phyloP scores from a whole-genome alignment of 2,329 filamentous ascomycete genomes.

The Ustilaginoidea virens region DNA sequence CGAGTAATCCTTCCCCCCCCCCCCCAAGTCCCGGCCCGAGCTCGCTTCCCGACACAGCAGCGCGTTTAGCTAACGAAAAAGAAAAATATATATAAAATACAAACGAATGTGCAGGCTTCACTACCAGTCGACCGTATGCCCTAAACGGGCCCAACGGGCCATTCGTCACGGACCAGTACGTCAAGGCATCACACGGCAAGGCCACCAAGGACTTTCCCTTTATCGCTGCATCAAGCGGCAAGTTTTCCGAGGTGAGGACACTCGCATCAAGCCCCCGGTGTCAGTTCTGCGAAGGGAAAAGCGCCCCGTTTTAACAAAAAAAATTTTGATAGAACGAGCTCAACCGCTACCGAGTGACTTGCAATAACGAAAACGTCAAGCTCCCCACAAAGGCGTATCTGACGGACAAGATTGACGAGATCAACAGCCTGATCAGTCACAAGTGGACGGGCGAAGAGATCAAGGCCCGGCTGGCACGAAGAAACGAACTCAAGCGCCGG shows the following conservation, averaged over 20 bases:
- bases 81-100: too few species aligned
- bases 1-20: too few species aligned
- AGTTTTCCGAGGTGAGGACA: constrained; percentile 58
- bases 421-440: constrained; percentile 65
- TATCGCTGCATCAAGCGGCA: constrained; percentile 72
- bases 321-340: constrained; percentile 47
- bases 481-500: constrained; percentile 50
- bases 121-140: constrained; percentile 66
- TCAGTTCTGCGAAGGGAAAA: neutral
- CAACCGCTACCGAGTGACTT: constrained; percentile 62
- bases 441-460: constrained; percentile 74
- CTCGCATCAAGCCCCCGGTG: too few species aligned
- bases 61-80: neutral
- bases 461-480: constrained; percentile 59
- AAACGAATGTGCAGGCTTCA: constrained; percentile 43
- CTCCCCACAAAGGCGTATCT: constrained; percentile 60
- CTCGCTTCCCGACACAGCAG: neutral
- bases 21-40: too few species aligned
- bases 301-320: constrained; percentile 9
- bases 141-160: constrained; percentile 63
- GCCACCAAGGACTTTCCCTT: constrained; percentile 78
- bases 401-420: constrained; percentile 59
- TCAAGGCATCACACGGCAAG: constrained; percentile 68
- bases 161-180: constrained; percentile 77
- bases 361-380: constrained; percentile 54